Conservation (phyloP, 805 yeast genomes). For the Pichia ethanolica region DNA sequence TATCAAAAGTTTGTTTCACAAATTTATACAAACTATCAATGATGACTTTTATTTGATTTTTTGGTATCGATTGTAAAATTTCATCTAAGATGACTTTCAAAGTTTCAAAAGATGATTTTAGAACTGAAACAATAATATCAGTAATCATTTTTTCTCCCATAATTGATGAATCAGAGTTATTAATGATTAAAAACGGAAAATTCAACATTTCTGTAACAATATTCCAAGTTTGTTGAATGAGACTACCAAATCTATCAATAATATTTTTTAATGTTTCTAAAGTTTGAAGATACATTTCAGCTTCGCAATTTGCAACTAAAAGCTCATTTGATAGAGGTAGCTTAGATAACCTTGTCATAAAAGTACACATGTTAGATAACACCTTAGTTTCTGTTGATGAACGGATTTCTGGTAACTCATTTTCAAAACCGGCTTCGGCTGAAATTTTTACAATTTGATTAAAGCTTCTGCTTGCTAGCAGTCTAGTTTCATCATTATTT, state of each 20-base stretch:
- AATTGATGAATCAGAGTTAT: slow-evolving; percentile 15
- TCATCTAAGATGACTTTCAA: slow-evolving; percentile 81
- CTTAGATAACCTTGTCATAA: slow-evolving; percentile 36
- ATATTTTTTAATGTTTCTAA: slow-evolving; percentile 61
- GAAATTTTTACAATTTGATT: slow-evolving; percentile 40
- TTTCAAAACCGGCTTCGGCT: slow-evolving; percentile 35
- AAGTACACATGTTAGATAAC: slow-evolving; percentile 39
- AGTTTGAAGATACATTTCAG: slow-evolving; percentile 56
- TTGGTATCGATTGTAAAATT: slow-evolving; percentile 66
- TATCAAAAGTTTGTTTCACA: slow-evolving; percentile 60
- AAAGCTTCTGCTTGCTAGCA: slow-evolving; percentile 43
- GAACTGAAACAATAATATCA: slow-evolving; percentile 44
- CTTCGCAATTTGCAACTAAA: slow-evolving; percentile 48
- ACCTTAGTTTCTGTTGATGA: slow-evolving; percentile 39
- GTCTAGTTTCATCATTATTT: slow-evolving; percentile 37
- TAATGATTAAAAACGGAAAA: slow-evolving; percentile 47
- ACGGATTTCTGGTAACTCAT: slow-evolving; percentile 4
- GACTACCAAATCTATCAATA: slow-evolving; percentile 71
- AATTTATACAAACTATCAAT: slow-evolving; percentile 69
- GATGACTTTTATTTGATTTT: slow-evolving; percentile 51
- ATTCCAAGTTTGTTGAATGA: slow-evolving; percentile 58
- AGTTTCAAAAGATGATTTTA: slow-evolving; percentile 70
- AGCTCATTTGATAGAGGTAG: slow-evolving; percentile 34
- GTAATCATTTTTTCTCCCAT: slow-evolving; percentile 29
- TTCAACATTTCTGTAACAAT: slow-evolving; percentile 54